Evolutionary conservation across 305 asterid species (phyloP).

Genomic region (Fraxinus albicans): DNA sequence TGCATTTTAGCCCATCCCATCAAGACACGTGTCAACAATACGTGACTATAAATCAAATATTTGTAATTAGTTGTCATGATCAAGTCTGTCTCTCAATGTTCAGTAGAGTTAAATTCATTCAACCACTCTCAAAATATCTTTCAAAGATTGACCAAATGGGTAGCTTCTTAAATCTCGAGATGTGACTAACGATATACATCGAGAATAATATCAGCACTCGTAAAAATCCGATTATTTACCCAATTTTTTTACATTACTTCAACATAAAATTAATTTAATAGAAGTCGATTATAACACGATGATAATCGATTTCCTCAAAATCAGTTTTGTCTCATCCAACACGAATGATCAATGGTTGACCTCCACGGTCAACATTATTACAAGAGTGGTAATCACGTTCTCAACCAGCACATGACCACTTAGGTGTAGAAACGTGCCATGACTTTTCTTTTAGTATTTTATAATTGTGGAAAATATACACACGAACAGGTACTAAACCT

Average conservation of each 20-base stretch:
- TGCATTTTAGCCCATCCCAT: neutral
- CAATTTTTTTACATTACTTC: neutral
- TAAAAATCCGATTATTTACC: neutral
- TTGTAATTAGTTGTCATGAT: neutral
- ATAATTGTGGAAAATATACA: neutral
- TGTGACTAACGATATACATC: neutral
- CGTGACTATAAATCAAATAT: neutral
- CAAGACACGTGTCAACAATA: neutral
- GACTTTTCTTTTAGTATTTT: neutral
- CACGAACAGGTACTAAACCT: neutral
- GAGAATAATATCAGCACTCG: neutral
- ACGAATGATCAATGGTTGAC: neutral
- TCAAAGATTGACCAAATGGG: neutral
- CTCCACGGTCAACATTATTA: neutral
- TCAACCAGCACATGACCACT: neutral
- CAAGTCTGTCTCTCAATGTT: neutral
- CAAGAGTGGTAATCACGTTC: neutral
- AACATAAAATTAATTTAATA: neutral
- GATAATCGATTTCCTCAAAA: neutral
- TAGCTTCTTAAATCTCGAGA: neutral
- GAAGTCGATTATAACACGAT: neutral
- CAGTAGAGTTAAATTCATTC: neutral
- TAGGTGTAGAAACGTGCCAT: neutral
- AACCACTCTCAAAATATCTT: neutral
- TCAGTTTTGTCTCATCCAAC: neutral